phyloP scores from a whole-genome alignment of 2,329 filamentous ascomycete genomes.

The Corynespora cassiicola region DNA sequence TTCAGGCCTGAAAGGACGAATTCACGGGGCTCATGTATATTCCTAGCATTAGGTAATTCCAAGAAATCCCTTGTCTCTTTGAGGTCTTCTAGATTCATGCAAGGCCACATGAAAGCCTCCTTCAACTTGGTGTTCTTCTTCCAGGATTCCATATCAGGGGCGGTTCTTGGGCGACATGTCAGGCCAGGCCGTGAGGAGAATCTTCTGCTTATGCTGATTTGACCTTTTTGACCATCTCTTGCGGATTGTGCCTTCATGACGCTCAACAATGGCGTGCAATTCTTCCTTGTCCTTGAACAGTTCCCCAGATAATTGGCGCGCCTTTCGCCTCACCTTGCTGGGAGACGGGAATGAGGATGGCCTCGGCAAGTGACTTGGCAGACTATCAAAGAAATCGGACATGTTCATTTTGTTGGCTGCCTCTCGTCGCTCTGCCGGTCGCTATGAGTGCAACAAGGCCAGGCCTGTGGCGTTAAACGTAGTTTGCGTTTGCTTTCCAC shows the following conservation, averaged over 20 bases:
- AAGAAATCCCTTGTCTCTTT: constrained; percentile 53
- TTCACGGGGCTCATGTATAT: constrained; percentile 51
- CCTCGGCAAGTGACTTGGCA: too few relatives aligned
- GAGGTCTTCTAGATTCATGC: constrained; percentile 66
- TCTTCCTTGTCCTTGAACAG: constrained; percentile 10
- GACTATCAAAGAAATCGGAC: too few relatives aligned
- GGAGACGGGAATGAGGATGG: too few relatives aligned
- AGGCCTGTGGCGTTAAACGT: too few relatives aligned
- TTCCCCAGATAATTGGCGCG: too few relatives aligned
- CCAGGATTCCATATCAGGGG: constrained; percentile 57
- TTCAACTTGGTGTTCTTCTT: constrained; percentile 23
- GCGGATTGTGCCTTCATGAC: constrained; percentile 60
- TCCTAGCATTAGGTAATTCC: constrained; percentile 59
- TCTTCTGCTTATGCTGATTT: constrained; percentile 51
- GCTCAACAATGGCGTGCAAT: constrained; percentile 49
- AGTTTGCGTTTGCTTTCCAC: too few relatives aligned
- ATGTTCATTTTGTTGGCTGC: too few relatives aligned
- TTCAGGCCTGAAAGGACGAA: constrained; percentile 58
- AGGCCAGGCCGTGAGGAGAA: constrained; percentile 59
- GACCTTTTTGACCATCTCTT: constrained; percentile 64
- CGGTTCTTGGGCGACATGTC: constrained; percentile 58
- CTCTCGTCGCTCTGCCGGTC: too few relatives aligned
- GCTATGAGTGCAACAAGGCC: too few relatives aligned
- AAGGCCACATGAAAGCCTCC: constrained; percentile 53
- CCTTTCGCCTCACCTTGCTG: too few relatives aligned